Evolutionary conservation across 805 yeast species (phyloP), one percentile per base, ranked within the genome.

Genomic region (Saccharomycopsis fibuligera): DNA sequence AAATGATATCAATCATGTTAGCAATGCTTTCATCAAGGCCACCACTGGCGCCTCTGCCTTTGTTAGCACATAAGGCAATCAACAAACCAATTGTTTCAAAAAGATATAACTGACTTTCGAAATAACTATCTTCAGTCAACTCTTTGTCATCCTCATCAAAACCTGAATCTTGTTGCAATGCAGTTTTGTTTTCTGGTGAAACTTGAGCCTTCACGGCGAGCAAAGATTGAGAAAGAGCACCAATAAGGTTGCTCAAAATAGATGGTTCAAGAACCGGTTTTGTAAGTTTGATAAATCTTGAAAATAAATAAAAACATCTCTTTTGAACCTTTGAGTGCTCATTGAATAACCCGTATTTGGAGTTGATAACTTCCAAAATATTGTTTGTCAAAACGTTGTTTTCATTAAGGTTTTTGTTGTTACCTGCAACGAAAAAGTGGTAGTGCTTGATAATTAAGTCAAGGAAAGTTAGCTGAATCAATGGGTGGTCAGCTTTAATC

Each of bases 251-350:
- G 36, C 75, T 81, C 58, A 77, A 70, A 49, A 70, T 65, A 48
- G 56, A 64, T 41, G 70, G 74, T 27, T 81, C 74, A 36, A 81
- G 66, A 43, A 75, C 68, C 33, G 89, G 88, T 60, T 81, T 83
- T 1, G 91, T 82, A 41, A 83, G 69, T 61, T 84, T 87, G 53
- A 89, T 74, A 59, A 90, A 86, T 62, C 95, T 76, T 59, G 82
- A 82, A 58, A 91, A 87, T 54, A 90, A 69, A 62, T 87, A 91
- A 96, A 98, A 93, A 37, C 95, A 75, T 62, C 97, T 80, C 48
- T 79, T 72, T 58, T 89, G 80, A 3, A 90, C 96, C 53, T 79
- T 83, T 50, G 76, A 83, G 56, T 75, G 72, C 4, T 73, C 70
- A 65, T 83, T 87, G 63, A 87, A 89, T 53, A 91, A 76, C 14